A percentile compares a stretch with the other conserved stretches of the same genome.
Evolutionary conservation across 2,329 filamentous ascomycete genomes (phyloP).

Genomic region (Aspergillus quadricinctus): DNA sequence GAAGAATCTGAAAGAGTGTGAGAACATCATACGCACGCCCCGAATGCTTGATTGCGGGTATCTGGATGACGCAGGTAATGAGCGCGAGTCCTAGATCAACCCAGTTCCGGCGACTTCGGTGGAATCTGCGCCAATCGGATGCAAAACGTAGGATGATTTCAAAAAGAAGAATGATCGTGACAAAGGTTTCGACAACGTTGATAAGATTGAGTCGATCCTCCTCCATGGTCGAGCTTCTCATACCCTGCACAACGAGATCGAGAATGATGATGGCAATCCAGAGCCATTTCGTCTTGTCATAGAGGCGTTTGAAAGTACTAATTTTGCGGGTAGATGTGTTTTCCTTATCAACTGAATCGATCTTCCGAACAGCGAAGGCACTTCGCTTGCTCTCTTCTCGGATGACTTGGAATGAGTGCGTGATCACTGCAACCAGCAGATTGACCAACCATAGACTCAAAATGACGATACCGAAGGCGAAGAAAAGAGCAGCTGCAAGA

Average conservation of each 20-base stretch:
- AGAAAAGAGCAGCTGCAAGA: conserved; percentile 75
- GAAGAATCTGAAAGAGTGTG: conserved; percentile 86
- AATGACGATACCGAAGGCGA: conserved; percentile 71
- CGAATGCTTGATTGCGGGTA: conserved; percentile 72
- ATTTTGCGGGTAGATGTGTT: conserved; percentile 25
- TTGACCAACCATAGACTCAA: conserved; percentile 97
- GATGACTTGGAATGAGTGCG: conserved; percentile 96
- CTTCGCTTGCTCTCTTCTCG: conserved; percentile 92
- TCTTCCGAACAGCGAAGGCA: conserved; percentile 78
- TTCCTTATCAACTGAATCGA: conserved; percentile 45
- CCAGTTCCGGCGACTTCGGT: conserved; percentile 67
- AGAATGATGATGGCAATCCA: conserved; percentile 80
- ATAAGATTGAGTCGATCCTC: conserved; percentile 60
- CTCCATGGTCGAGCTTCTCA: conserved; percentile 73
- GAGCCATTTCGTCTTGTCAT: conserved; percentile 67
- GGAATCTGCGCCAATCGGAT: conserved; percentile 77
- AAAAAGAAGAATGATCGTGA: conserved; percentile 72
- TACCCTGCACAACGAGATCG: conserved; percentile 72
- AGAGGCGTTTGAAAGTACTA: conserved; percentile 62
- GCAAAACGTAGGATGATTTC: conserved; percentile 79
- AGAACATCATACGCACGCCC: conserved; percentile 78
- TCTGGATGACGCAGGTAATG: conserved; percentile 76
- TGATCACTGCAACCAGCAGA: conserved; percentile 91
- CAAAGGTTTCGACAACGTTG: conserved; percentile 64
- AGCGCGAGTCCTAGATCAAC: conserved; percentile 77